Percentiles rank a stretch among this genome's conserved stretches.
Conservation (phyloP, 169 alveolate genomes). For the Plasmodium inui region DNA sequence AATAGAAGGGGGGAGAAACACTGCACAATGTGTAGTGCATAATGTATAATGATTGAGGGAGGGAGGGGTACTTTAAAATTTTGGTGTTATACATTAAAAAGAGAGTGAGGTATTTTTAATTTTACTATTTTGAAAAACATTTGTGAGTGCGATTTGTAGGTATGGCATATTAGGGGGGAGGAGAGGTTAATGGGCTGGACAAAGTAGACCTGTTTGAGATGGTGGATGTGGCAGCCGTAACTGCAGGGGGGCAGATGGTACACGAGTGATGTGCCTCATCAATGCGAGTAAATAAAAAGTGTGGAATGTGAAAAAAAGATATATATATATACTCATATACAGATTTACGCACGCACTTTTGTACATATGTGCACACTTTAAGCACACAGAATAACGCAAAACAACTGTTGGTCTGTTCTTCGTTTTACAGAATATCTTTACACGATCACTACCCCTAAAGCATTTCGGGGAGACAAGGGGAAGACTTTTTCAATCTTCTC, state of each 20-base stretch:
- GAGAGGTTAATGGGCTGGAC: background rate
- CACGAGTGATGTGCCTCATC: background rate
- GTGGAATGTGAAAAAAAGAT: background rate
- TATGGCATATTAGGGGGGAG: background rate
- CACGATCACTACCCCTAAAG: background rate
- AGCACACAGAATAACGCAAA: background rate
- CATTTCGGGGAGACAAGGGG: background rate
- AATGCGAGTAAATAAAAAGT: background rate
- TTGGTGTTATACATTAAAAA: slow-evolving; percentile 20
- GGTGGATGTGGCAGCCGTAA: background rate
- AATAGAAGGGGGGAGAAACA: background rate
- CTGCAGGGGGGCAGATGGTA: background rate
- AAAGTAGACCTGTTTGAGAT: background rate
- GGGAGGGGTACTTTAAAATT: background rate
- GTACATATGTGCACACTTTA: background rate
- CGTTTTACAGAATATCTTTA: background rate
- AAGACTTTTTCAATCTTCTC: background rate
- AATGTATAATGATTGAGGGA: background rate
- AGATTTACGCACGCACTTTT: background rate
- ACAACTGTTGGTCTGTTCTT: background rate
- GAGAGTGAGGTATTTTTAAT: slow-evolving; percentile 3
- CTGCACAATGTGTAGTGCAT: background rate
- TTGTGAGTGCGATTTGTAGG: background rate
- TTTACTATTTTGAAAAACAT: slow-evolving; percentile 19
- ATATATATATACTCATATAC: too few relatives aligned